Evolutionary conservation across 345 rosid species (phyloP), one percentile per base, ranked within the genome.

Genomic region (Cardamine occulta): DNA sequence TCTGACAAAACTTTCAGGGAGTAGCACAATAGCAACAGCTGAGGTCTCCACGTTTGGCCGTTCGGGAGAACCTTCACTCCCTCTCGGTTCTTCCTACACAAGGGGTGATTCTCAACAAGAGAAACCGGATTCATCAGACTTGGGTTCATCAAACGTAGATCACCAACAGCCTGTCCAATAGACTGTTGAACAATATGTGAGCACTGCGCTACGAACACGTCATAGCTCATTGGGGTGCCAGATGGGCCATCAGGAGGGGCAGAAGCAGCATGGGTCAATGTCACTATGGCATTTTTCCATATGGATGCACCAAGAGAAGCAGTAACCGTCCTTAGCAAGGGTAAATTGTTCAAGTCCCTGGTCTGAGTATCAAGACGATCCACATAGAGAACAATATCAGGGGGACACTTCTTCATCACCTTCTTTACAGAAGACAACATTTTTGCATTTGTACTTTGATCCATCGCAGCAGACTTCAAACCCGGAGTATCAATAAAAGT

Each of bases 221-320:
- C 98, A 64, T 91, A 94, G 84, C 90, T 88, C 83, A 91, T 81
- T 55, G 97, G 93, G 24, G 85, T 79, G 65, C 97, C 97, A 44
- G 93, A 84, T 18, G 99, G 99, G 53, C 96, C 97, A 70, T 94
- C 99, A 8, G 99, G 97, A 62, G 97, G 99, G 28, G 99, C 97
- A 47, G 99, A 90, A 80, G 96, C 92, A 71, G 88, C 96, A 83
- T 94, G 97, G 63, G 98, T 94, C 70, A 94, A 84, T 70, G 93
- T 87, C 67, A 91, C 95, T 66, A 94, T 82, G 49, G 92, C 95
- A 73, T 85, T 91, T 77, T 86, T 88, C 98, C 97, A 94, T 67
- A 91, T 86, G 53, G 96, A 86, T 45, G 95, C 59, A 66, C 96
- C 96, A 64, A 90, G 96, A 65, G 78, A 37, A 56, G 82, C 82